These are phyloP conservation scores for Penicillium pancosmium DNA, from an alignment of 495 filamentous ascomycete genomes.

Conservation along the genomic window DNA sequence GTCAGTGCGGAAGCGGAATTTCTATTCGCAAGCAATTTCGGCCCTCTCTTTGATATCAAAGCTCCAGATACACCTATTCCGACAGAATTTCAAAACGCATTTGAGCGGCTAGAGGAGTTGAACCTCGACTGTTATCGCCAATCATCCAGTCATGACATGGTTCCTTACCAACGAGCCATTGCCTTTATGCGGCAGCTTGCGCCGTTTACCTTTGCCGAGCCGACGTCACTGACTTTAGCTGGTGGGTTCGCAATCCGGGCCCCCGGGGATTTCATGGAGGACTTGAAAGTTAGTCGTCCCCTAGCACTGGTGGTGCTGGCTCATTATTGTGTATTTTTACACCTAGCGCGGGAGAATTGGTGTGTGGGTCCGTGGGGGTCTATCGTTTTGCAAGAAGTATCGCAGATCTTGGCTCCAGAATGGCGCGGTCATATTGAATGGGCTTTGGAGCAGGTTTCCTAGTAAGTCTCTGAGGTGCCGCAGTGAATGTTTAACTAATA, in stretches of 20 bases:
- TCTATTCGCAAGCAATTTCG: conserved; percentile 26
- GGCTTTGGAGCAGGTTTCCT: conserved; percentile 11
- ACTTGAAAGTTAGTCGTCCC: conserved; percentile 16
- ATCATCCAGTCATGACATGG: conserved; percentile 2
- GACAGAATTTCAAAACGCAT: conserved; percentile 6
- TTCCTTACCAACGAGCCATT: conserved; percentile 16
- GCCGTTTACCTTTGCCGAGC: conserved; percentile 21
- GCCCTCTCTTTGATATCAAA: conserved; percentile 22
- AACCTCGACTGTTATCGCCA: conserved; percentile 11
- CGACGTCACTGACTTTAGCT: conserved; percentile 26
- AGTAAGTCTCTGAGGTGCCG: background rate
- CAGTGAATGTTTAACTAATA: no score
- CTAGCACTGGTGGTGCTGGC: conserved; percentile 29
- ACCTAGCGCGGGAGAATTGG: conserved; percentile 26
- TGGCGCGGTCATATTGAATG: conserved; percentile 28
- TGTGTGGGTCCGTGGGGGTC: conserved; percentile 27
- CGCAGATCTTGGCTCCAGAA: conserved; percentile 10
- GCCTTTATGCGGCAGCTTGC: conserved; percentile 12
- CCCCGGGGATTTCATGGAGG: conserved; percentile 15
- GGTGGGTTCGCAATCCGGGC: conserved; percentile 28
- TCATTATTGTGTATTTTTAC: conserved; percentile 29
- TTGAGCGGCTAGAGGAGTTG: conserved; percentile 21
- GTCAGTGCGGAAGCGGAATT: conserved; percentile 7
- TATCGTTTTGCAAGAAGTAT: conserved; percentile 23
- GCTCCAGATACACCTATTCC: conserved; percentile 11